Evolutionary conservation across 2,329 filamentous ascomycete genomes (phyloP).

Genomic region (Alternaria atra): DNA sequence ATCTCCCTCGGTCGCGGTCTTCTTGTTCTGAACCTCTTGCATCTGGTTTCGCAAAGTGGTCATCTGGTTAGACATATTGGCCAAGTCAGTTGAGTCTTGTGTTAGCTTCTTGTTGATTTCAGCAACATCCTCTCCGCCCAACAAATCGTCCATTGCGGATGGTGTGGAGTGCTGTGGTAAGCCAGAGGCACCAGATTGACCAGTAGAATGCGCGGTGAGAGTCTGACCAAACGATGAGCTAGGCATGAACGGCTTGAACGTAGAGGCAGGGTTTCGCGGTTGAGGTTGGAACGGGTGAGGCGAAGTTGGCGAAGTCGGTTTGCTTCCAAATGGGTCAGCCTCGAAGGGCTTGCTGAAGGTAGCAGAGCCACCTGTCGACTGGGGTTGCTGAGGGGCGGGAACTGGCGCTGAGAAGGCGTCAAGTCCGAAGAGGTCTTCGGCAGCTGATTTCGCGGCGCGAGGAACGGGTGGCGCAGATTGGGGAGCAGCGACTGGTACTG

Average conservation of each 20-base stretch:
- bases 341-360: constrained; percentile 54
- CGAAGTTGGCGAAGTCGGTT: constrained; percentile 63
- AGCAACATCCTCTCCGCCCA: constrained; percentile 83
- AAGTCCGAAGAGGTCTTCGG: constrained; percentile 93
- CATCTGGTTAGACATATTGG: constrained; percentile 95
- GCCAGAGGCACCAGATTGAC: constrained; percentile 62
- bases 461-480: constrained; percentile 53
- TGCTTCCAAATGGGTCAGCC: constrained; percentile 70
- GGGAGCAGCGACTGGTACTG: constrained; percentile 56
- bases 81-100: constrained; percentile 88
- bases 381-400: constrained; percentile 64
- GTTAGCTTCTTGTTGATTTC: constrained; percentile 89
- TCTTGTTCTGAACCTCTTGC: constrained; percentile 88
- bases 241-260: constrained; percentile 90
- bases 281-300: constrained; percentile 58
- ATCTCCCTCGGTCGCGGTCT: constrained; percentile 79
- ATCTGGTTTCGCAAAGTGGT: constrained; percentile 90
- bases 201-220: constrained; percentile 79
- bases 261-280: constrained; percentile 55
- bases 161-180: constrained; percentile 52
- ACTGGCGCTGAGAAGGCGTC: constrained; percentile 70
- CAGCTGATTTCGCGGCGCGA: constrained; percentile 71
- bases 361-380: constrained; percentile 78
- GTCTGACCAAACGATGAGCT: constrained; percentile 91
- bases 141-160: constrained; percentile 77